These are phyloP conservation scores for Arctostaphylos glauca DNA, from an alignment of 148 eudicot species.

Conservation along the genomic window DNA sequence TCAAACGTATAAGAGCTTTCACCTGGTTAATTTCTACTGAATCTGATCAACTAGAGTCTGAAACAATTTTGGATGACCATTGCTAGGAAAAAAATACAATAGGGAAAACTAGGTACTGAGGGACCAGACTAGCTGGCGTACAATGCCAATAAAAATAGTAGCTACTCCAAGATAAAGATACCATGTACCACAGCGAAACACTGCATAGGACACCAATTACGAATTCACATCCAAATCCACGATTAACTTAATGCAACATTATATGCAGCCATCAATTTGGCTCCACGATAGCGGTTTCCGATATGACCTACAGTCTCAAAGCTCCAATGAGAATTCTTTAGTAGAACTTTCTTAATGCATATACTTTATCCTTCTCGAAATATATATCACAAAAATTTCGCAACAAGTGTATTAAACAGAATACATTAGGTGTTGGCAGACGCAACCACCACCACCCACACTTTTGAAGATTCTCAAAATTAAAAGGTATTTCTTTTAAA, in stretches of 20 bases:
- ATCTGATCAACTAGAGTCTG: neutral
- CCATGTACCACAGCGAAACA: neutral
- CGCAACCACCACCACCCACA: too few relatives aligned
- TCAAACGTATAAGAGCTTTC: neutral
- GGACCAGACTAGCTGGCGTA: neutral
- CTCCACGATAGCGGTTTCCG: neutral
- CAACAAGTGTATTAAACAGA: neutral
- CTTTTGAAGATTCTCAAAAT: too few relatives aligned
- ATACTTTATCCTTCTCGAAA: neutral
- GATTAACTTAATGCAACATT: neutral
- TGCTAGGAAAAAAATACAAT: neutral
- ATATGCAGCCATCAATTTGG: neutral
- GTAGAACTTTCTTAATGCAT: slow-evolving; percentile 1
- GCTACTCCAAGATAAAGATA: neutral
- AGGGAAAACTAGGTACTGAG: neutral
- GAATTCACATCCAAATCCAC: neutral
- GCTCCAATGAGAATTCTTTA: neutral
- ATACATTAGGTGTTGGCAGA: too few relatives aligned
- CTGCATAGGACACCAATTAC: neutral
- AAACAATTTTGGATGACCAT: neutral
- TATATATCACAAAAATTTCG: neutral
- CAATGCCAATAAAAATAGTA: neutral
- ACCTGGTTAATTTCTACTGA: neutral
- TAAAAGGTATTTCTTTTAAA: too few relatives aligned
- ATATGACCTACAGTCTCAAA: neutral